Evolutionary conservation across 306 rosid species (phyloP).

Genomic region (Begonia peltatifolia): DNA sequence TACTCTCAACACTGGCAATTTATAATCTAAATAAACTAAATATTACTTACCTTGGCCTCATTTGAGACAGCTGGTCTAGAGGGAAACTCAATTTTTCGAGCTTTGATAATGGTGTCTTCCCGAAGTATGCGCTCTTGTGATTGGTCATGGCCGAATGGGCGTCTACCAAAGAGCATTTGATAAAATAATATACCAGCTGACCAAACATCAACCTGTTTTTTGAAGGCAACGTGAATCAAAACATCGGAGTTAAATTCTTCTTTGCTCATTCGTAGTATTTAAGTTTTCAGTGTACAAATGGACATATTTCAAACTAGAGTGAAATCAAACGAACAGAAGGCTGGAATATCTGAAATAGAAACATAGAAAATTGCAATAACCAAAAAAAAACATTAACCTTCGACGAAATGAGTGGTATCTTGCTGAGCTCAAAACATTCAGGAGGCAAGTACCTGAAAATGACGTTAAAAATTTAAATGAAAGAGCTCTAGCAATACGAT

Average conservation of each 20-base stretch:
- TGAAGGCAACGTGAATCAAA: slow-evolving; percentile 12
- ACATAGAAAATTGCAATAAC: background rate
- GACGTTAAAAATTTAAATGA: too few relatives aligned
- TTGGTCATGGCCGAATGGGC: slow-evolving; percentile 98
- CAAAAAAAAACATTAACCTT: slow-evolving; percentile 34
- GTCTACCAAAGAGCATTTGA: slow-evolving; percentile 94
- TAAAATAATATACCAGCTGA: slow-evolving; percentile 79
- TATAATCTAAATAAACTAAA: background rate
- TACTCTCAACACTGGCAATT: too few relatives aligned
- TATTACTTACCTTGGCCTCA: slow-evolving; percentile 78
- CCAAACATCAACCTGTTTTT: slow-evolving; percentile 94
- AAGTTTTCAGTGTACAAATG: too few relatives aligned
- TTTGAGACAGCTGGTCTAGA: slow-evolving; percentile 73
- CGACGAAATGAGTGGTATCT: slow-evolving; percentile 89
- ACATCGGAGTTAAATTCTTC: background rate
- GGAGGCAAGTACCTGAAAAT: slow-evolving; percentile 86
- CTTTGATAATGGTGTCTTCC: slow-evolving; percentile 95
- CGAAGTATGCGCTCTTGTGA: slow-evolving; percentile 90
- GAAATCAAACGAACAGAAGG: slow-evolving; percentile 5
- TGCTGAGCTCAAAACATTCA: slow-evolving; percentile 92
- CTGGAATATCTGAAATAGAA: background rate
- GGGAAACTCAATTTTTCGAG: slow-evolving; percentile 93
- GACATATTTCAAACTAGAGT: background rate
- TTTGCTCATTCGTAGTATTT: too few relatives aligned
- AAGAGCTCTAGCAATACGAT: too few relatives aligned